These are phyloP conservation scores for Exidia glandulosa DNA, from an alignment of 768 basidiomycete genomes.

Conservation along the genomic window DNA sequence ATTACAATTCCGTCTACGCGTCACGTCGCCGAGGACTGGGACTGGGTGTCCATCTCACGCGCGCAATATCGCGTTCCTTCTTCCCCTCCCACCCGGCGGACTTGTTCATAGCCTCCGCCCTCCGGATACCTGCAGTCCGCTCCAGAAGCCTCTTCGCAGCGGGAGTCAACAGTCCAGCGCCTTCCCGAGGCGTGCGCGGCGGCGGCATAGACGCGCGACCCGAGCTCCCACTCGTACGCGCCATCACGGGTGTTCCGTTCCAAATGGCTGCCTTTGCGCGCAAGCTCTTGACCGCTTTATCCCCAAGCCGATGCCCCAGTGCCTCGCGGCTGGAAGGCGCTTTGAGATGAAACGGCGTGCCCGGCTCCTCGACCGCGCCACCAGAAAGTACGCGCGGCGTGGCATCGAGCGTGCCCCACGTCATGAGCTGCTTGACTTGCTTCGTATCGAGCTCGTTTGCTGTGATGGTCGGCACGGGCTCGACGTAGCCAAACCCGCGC, in stretches of 20 bases:
- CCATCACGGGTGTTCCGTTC: slow-evolving; percentile 30
- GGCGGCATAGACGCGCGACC: slow-evolving; percentile 62
- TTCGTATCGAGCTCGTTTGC: slow-evolving; percentile 69
- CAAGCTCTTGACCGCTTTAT: slow-evolving; percentile 69
- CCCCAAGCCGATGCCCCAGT: slow-evolving; percentile 72
- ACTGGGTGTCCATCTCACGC: slow-evolving; percentile 72
- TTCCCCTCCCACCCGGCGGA: slow-evolving; percentile 44
- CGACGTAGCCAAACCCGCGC: slow-evolving; percentile 63
- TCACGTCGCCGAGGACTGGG: slow-evolving; percentile 22
- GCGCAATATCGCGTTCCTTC: slow-evolving; percentile 52
- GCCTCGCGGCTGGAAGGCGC: slow-evolving; percentile 70
- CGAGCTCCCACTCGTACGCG: too few species aligned
- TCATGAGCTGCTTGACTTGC: slow-evolving; percentile 89
- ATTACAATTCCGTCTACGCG: too few species aligned
- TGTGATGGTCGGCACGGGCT: slow-evolving; percentile 78
- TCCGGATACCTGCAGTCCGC: slow-evolving; percentile 48
- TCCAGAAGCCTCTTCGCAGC: slow-evolving; percentile 71
- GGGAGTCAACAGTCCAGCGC: slow-evolving; percentile 75
- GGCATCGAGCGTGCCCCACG: slow-evolving; percentile 87
- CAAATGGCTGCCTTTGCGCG: slow-evolving; percentile 63
- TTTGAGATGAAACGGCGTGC: slow-evolving; percentile 68
- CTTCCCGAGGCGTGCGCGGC: slow-evolving; percentile 69
- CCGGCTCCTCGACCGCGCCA: slow-evolving; percentile 31
- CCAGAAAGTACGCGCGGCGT: slow-evolving; percentile 80
- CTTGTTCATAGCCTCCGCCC: slow-evolving; percentile 58